These are phyloP conservation scores for Hypoxylon subgilvum DNA, from an alignment of 495 filamentous ascomycete genomes.

Conservation along the genomic window DNA sequence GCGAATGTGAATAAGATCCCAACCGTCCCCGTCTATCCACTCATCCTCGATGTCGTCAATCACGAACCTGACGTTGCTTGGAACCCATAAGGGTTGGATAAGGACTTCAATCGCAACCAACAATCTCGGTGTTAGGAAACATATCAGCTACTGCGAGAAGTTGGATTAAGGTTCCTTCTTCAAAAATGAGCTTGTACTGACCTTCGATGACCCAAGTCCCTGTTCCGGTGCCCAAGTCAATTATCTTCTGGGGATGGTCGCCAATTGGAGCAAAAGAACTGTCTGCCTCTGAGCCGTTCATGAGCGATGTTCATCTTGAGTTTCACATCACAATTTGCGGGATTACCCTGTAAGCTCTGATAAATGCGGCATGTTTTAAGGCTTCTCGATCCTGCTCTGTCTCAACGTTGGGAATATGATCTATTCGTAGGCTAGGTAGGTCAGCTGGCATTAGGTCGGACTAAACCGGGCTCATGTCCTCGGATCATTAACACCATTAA, in stretches of 20 bases:
- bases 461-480: too few relatives aligned
- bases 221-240: conserved; percentile 64
- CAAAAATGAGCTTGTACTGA: conserved; percentile 40
- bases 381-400: conserved; percentile 45
- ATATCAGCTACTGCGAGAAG: conserved; percentile 57
- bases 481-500: too few relatives aligned
- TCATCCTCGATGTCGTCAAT: conserved; percentile 56
- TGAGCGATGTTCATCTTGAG: neutral
- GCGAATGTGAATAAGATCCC: conserved; percentile 50
- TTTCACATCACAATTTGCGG: neutral
- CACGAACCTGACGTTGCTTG: conserved; percentile 53
- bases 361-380: conserved; percentile 62
- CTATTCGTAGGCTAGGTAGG: neutral
- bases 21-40: conserved; percentile 42
- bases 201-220: conserved; percentile 63
- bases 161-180: neutral
- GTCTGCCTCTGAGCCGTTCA: conserved; percentile 16
- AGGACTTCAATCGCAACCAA: conserved; percentile 51
- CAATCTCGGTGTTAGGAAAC: conserved; percentile 50
- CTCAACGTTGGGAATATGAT: conserved; percentile 37
- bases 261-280: conserved; percentile 53
- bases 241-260: conserved; percentile 47
- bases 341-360: conserved; percentile 48
- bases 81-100: conserved; percentile 53
- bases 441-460: neutral